Conservation (phyloP, 805 yeast species). For the Blastobotrys americana region DNA sequence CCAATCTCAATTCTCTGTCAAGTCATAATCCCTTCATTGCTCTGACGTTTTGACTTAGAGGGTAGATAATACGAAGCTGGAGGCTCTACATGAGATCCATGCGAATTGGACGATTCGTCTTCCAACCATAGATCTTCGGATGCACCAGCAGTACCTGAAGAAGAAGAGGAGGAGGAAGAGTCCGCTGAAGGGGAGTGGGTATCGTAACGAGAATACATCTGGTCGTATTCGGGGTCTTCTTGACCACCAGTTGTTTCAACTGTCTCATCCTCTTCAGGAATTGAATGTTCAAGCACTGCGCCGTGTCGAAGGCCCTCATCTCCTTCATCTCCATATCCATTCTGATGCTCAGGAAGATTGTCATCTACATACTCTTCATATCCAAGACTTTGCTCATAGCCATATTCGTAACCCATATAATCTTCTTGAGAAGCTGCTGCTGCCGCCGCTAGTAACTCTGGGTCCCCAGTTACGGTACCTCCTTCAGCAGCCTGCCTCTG, state of each 20-base stretch:
- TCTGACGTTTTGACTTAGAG: conserved; percentile 1
- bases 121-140: conserved; percentile 20
- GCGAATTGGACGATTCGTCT: conserved; percentile 6
- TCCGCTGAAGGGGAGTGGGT: conserved; percentile 17
- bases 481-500: conserved; percentile 12
- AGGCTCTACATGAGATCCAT: conserved; percentile 3
- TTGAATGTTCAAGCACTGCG: background rate
- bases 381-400: conserved; percentile 9
- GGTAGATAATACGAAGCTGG: background rate
- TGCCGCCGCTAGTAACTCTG: conserved; percentile 8
- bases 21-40: conserved; percentile 1
- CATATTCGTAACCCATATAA: conserved; percentile 10
- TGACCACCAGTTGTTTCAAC: conserved; percentile 6
- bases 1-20: background rate
- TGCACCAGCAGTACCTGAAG: conserved; percentile 14
- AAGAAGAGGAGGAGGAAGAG: conserved; percentile 19
- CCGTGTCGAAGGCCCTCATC: conserved; percentile 1
- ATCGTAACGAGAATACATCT: background rate
- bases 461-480: conserved; percentile 14
- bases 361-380: conserved; percentile 9
- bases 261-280: conserved; percentile 3
- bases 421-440: conserved; percentile 6
- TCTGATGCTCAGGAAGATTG: conserved; percentile 12
- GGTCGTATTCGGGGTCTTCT: conserved; percentile 1
- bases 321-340: conserved; percentile 11